These are phyloP conservation scores for Neltuma alba DNA, from an alignment of 306 rosid genomes.

Conservation along the genomic window DNA sequence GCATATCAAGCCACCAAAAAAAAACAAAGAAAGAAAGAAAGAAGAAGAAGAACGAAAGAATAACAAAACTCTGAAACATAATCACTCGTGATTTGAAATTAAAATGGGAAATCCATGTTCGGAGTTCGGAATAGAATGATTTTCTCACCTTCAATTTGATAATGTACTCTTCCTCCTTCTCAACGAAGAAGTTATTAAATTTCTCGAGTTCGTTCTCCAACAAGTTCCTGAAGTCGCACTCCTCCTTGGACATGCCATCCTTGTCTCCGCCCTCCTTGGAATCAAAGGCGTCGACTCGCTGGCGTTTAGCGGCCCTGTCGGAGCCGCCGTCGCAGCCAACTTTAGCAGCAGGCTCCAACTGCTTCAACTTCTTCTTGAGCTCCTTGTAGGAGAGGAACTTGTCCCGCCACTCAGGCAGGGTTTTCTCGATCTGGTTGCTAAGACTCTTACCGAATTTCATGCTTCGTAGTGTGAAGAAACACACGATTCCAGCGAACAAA, in stretches of 20 bases:
- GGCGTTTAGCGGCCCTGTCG: conserved; percentile 63
- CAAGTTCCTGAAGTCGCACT: conserved; percentile 62
- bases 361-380: conserved; percentile 86
- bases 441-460: conserved; percentile 92
- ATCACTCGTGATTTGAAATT: background rate
- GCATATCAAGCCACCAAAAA: background rate
- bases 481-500: background rate
- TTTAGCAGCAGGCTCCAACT: conserved; percentile 53
- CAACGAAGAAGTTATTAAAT: conserved; percentile 88
- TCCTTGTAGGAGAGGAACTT: conserved; percentile 93
- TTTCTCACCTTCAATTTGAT: conserved; percentile 81
- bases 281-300: conserved; percentile 34
- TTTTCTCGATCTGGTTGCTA: conserved; percentile 67
- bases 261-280: conserved; percentile 2
- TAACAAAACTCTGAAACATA: background rate
- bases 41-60: background rate
- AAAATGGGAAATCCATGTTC: background rate
- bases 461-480: background rate
- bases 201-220: conserved; percentile 91
- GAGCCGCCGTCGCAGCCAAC: background rate
- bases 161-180: conserved; percentile 94
- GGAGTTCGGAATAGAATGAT: background rate
- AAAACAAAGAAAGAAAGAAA: background rate
- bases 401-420: conserved; percentile 86
- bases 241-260: conserved; percentile 62